phyloP scores from a whole-genome alignment of 2,329 filamentous ascomycete species.

The Sarocladium kiliense region DNA sequence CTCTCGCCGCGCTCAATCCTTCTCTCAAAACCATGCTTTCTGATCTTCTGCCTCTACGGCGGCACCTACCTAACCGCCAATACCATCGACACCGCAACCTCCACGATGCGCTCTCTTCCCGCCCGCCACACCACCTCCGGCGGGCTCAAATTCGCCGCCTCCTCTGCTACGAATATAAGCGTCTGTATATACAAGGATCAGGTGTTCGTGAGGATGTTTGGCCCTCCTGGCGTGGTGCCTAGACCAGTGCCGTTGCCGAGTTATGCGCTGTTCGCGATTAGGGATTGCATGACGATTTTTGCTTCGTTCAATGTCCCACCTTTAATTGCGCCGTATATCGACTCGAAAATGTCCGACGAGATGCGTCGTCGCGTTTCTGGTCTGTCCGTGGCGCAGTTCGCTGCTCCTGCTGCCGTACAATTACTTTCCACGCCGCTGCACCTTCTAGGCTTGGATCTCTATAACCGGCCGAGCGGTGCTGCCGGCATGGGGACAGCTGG shows the following conservation, averaged over 20 bases:
- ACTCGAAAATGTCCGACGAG: conserved; percentile 46
- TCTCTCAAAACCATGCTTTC: conserved; percentile 59
- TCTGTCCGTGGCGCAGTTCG: conserved; percentile 69
- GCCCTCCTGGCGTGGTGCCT: conserved; percentile 47
- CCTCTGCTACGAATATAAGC: conserved; percentile 75
- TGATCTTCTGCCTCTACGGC: conserved; percentile 74
- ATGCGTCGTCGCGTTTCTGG: conserved; percentile 40
- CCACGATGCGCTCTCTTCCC: conserved; percentile 54
- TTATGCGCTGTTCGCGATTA: conserved; percentile 72
- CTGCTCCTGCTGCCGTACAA: conserved; percentile 75
- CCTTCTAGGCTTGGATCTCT: conserved; percentile 78
- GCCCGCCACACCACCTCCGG: conserved; percentile 66
- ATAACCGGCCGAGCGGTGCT: conserved; percentile 57
- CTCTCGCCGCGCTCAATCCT: conserved; percentile 56
- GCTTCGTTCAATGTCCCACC: conserved; percentile 87
- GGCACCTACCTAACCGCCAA: conserved; percentile 90
- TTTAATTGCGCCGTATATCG: conserved; percentile 65
- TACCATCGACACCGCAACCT: conserved; percentile 71
- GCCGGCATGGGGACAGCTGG: too few species aligned
- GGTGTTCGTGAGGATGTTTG: conserved; percentile 78
- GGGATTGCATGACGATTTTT: conserved; percentile 87
- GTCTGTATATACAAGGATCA: conserved; percentile 88
- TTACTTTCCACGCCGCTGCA: conserved; percentile 78
- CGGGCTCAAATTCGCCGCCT: conserved; percentile 74
- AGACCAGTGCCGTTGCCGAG: conserved; percentile 62